Evolutionary conservation across 176 grass and related monocot genomes (phyloP).

Genomic region (Paspalum notatum): DNA sequence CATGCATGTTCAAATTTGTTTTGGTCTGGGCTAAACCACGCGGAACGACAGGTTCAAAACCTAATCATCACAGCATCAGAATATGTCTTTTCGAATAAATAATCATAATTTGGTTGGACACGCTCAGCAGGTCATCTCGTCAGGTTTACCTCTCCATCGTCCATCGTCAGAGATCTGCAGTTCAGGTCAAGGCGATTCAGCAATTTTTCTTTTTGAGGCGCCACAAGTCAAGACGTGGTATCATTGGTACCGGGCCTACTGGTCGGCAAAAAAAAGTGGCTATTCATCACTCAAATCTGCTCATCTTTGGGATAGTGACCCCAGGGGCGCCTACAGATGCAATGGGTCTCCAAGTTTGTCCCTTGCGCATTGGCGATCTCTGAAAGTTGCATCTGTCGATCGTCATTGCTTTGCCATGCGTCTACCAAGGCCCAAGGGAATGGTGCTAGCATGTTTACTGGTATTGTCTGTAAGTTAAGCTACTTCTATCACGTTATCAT

Average conservation of each 20-base stretch:
- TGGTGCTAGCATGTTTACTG: no score
- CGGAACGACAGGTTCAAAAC: background rate
- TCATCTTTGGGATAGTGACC: slow-evolving; percentile 16
- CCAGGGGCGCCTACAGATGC: slow-evolving; percentile 12
- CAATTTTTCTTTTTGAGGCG: background rate
- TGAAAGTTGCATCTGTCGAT: background rate
- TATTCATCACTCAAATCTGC: background rate
- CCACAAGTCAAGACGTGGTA: slow-evolving; percentile 6
- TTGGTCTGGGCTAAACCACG: background rate
- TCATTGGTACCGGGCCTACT: background rate
- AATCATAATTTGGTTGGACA: background rate
- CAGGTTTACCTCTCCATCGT: background rate
- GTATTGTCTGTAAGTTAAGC: no score
- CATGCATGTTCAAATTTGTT: background rate
- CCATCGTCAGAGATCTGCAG: background rate
- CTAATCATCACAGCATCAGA: background rate
- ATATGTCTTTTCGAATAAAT: background rate
- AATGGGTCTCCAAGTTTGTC: slow-evolving; percentile 24
- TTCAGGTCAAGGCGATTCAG: background rate
- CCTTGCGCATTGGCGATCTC: slow-evolving; percentile 17
- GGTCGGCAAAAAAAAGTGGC: slow-evolving; percentile 9
- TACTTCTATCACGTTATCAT: background rate
- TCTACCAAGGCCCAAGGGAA: no score
- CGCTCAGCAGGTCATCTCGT: background rate
- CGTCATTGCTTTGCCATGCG: background rate